Conservation (phyloP, 2,329 filamentous ascomycete species). For the Colletotrichum musae region DNA sequence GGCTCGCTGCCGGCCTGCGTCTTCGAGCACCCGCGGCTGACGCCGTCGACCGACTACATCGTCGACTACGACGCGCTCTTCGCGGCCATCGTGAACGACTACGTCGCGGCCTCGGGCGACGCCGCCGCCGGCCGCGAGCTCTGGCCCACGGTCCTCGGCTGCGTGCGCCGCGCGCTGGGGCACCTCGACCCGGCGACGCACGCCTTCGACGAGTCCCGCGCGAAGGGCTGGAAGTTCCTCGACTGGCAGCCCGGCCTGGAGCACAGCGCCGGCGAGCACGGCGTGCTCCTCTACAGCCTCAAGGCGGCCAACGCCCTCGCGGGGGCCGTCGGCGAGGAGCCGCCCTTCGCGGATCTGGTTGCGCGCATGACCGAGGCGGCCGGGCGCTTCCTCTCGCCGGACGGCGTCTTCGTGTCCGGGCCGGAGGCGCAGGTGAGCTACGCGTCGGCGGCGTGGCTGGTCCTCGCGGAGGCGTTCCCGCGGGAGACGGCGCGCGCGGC, state of each 20-base stretch:
- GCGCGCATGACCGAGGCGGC: constrained; percentile 44
- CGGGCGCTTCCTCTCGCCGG: constrained; percentile 41
- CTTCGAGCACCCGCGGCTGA: constrained; percentile 51
- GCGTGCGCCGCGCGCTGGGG: constrained; percentile 46
- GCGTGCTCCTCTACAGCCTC: constrained; percentile 48
- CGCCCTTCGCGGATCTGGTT: constrained; percentile 44
- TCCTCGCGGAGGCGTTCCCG: constrained; percentile 46
- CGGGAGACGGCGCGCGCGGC: constrained; percentile 41
- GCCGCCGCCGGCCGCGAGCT: constrained; percentile 46
- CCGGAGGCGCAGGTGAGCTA: constrained; percentile 48
- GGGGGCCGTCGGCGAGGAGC: constrained; percentile 43
- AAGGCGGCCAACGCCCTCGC: constrained; percentile 49
- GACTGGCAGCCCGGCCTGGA: constrained; percentile 50
- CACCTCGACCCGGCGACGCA: constrained; percentile 45
- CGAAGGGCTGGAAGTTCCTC: constrained; percentile 49
- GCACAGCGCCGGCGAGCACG: constrained; percentile 49
- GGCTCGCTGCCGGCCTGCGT: constrained; percentile 52
- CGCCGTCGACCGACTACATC: constrained; percentile 51
- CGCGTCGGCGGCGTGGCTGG: constrained; percentile 50
- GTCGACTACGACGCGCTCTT: constrained; percentile 55
- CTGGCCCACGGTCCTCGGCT: constrained; percentile 50
- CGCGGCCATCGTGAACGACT: constrained; percentile 50
- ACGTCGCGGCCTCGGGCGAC: constrained; percentile 50
- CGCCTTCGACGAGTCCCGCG: constrained; percentile 42
- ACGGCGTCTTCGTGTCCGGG: constrained; percentile 47